Base-by-base conservation (phyloP, 306 rosid genomes). In the Dalbergia cochinchinensis region DNA sequence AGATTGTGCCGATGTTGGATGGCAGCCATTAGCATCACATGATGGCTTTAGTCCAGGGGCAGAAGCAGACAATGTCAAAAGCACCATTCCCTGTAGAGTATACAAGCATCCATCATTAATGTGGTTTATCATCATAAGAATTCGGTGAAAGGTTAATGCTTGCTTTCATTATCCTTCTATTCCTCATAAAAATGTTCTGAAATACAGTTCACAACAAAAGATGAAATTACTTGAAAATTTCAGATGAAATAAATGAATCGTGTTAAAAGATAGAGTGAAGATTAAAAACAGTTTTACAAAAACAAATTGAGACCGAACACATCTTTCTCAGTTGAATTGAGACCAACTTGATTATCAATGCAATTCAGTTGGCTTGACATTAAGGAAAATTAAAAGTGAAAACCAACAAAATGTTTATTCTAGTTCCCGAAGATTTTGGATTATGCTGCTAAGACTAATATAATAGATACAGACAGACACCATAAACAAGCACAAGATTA, bases 21-120 rank as follows among this genome's bases (percentile, higher is more conserved):
- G 83, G 82, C 96, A 94, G 18, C 83, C 86, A 33, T 72, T 55
- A 11, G 45, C 58, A 82, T 89, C 84, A 69, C 93, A 92, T 2
- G 65, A 16, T 33, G 97, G 93, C 71, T 81, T 85, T 41, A 94
- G 68, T 82, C 97, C 98, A 13, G 84, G 76, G 57, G 77, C 83
- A 60, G 89, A 51, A 59, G 94, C 90, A 79, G 94, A 84, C 61
- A 94, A 0, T 11, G 97, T 89, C 70, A 94, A 81, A 68, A 90
- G 78, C 39, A 83, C 6, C 96, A 94, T 89, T 26, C 91, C 91
- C 91, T 88, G 64, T 31, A 80, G 11, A 69, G 54, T 22, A 83
- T 26, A 65, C 41, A 74, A 45, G 42, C 18, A 77, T 42, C 11
- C 62, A 54, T 66, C 50, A 35, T 39, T 53, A 65, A 13, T 60